phyloP scores from a whole-genome alignment of 2,329 filamentous ascomycete genomes.

The Akanthomyces lecanii region DNA sequence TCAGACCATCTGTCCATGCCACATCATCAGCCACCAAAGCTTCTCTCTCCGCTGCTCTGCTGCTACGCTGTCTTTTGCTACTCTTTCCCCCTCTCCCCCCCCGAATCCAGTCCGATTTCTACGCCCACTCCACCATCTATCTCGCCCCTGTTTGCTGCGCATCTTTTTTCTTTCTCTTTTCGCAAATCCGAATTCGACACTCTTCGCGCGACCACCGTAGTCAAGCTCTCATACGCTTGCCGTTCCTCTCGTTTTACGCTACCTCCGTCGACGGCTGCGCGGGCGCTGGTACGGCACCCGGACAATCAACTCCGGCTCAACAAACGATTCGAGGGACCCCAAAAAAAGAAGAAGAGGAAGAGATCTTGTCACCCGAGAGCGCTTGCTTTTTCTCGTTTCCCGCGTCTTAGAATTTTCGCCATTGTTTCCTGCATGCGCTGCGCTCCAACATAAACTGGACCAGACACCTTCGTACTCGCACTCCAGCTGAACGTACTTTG shows the following conservation, averaged over 20 bases:
- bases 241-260: constrained; percentile 10
- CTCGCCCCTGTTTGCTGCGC: not conserved
- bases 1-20: constrained; percentile 12
- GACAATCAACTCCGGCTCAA: not conserved
- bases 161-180: not conserved
- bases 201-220: not conserved
- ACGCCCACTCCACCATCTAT: constrained; percentile 3
- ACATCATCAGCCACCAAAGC: constrained; percentile 11
- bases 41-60: not conserved
- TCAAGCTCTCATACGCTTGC: not conserved
- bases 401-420: not conserved
- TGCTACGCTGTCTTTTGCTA: not conserved
- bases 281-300: not conserved
- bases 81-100: not conserved
- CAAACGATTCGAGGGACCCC: not conserved
- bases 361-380: not conserved
- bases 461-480: not conserved
- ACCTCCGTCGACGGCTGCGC: not conserved
- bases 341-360: not conserved
- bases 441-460: not conserved
- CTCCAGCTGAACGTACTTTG: not conserved
- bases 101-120: not conserved
- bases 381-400: not conserved
- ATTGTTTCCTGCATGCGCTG: not conserved
- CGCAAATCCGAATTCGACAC: not conserved